A percentile compares a stretch with the other conserved stretches of the same genome.
These are phyloP conservation scores for Ganoderma leucocontextum DNA, from an alignment of 1,284 basidiomycete species.

Conservation along the genomic window DNA sequence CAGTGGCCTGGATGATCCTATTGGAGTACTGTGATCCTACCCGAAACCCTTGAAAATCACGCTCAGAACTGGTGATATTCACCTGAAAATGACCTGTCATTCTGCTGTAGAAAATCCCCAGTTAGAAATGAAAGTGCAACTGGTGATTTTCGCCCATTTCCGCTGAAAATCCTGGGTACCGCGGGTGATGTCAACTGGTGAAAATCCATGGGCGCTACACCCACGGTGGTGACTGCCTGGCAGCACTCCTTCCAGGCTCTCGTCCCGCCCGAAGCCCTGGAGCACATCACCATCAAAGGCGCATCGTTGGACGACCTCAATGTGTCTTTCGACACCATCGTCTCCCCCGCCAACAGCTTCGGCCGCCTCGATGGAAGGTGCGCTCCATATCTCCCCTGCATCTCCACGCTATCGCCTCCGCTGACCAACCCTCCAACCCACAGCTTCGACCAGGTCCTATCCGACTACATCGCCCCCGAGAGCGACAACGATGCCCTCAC, in stretches of 20 bases:
- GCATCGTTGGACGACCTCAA: constrained; percentile 10
- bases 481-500: constrained; percentile 29
- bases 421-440: not conserved
- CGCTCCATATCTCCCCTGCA: not conserved
- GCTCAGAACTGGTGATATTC: too few species aligned
- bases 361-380: constrained; percentile 38
- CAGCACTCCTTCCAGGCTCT: constrained; percentile 8
- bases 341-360: constrained; percentile 39
- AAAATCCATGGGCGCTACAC: too few species aligned
- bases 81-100: too few species aligned
- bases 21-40: too few species aligned
- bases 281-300: constrained; percentile 14
- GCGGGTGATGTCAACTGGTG: too few species aligned
- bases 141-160: too few species aligned
- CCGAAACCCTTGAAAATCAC: too few species aligned
- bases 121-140: too few species aligned
- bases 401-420: not conserved
- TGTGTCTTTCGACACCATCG: constrained; percentile 36
- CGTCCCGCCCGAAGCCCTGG: constrained; percentile 11
- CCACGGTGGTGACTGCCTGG: constrained; percentile 22
- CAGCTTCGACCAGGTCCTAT: constrained; percentile 35
- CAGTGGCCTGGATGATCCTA: too few species aligned
- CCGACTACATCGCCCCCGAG: constrained; percentile 28
- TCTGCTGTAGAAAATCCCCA: too few species aligned
- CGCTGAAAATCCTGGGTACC: too few species aligned